Conservation (phyloP, 345 rosid genomes). For the Gossypium turneri region DNA sequence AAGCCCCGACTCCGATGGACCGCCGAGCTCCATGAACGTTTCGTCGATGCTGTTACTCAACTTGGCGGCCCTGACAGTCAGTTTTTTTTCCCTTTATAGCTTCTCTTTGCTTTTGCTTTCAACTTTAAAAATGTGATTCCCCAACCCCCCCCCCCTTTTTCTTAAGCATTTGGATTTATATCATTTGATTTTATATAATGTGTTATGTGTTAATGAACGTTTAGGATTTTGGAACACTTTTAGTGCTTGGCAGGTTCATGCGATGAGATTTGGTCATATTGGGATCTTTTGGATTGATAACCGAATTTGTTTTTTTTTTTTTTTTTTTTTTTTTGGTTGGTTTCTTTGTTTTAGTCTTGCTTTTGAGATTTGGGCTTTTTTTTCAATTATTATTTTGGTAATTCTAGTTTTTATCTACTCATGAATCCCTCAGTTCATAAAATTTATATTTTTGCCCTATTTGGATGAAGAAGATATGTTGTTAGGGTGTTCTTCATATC, state of each 20-base stretch:
- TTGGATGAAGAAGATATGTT: neutral
- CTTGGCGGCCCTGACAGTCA: slow-evolving; percentile 96
- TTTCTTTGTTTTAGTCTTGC: neutral
- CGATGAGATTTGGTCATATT: neutral
- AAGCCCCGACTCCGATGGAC: slow-evolving; percentile 98
- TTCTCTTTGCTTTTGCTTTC: neutral
- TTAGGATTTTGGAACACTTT: neutral
- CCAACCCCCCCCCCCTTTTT: neutral
- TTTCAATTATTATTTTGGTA: neutral
- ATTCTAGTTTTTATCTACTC: neutral
- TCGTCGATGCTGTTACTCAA: slow-evolving; percentile 82
- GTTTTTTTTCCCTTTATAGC: slow-evolving; percentile 12
- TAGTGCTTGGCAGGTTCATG: neutral
- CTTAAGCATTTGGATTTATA: neutral
- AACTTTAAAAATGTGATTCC: neutral
- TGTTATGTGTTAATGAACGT: neutral
- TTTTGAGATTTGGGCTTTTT: neutral
- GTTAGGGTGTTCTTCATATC: neutral
- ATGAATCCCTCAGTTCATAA: neutral
- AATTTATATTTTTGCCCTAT: neutral
- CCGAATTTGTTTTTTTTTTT: neutral
- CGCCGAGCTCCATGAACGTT: slow-evolving; percentile 84
- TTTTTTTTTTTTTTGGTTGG: neutral
- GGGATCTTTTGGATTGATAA: neutral
- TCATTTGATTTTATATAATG: neutral